These are phyloP conservation scores for Clarireedia homoeocarpa DNA, from an alignment of 2,329 filamentous ascomycete species.

Conservation along the genomic window DNA sequence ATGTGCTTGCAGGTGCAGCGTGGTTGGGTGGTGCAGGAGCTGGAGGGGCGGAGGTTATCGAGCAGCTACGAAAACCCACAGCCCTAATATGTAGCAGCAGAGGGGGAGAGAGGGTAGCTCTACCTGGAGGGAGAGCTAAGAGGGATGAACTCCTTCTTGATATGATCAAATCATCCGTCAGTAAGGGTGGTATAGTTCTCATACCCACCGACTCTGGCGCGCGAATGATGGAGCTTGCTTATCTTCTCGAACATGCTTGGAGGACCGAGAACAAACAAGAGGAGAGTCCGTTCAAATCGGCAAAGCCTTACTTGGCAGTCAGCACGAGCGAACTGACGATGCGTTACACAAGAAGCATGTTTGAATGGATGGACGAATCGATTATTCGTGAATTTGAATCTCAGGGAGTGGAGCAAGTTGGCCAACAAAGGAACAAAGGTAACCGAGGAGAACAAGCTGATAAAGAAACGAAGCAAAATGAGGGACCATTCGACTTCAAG, in stretches of 20 bases:
- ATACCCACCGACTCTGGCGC: constrained; percentile 94
- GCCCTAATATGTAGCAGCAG: constrained; percentile 87
- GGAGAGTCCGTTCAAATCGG: constrained; percentile 43
- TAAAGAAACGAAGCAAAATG: constrained; percentile 42
- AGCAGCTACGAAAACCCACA: constrained; percentile 87
- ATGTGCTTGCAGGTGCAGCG: constrained; percentile 85
- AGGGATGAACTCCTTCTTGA: constrained; percentile 80
- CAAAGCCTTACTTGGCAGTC: constrained; percentile 74
- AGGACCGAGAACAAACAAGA: constrained; percentile 51
- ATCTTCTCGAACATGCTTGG: constrained; percentile 90
- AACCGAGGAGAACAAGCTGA: constrained; percentile 15
- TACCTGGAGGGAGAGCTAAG: constrained; percentile 66
- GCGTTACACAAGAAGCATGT: constrained; percentile 85
- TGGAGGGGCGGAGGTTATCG: constrained; percentile 83
- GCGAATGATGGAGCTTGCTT: constrained; percentile 85
- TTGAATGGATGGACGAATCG: constrained; percentile 98
- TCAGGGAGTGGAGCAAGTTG: constrained; percentile 35
- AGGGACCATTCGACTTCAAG: constrained; percentile 82
- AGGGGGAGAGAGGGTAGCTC: constrained; percentile 63
- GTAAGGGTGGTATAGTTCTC: constrained; percentile 79
- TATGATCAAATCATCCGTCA: constrained; percentile 70
- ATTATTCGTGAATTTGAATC: constrained; percentile 90
- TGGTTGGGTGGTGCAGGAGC: constrained; percentile 80
- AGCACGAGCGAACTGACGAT: constrained; percentile 83
- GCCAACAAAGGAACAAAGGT: constrained; percentile 34